Evolutionary conservation across 257 asterid species (phyloP).

Genomic region (Buddleja alternifolia): DNA sequence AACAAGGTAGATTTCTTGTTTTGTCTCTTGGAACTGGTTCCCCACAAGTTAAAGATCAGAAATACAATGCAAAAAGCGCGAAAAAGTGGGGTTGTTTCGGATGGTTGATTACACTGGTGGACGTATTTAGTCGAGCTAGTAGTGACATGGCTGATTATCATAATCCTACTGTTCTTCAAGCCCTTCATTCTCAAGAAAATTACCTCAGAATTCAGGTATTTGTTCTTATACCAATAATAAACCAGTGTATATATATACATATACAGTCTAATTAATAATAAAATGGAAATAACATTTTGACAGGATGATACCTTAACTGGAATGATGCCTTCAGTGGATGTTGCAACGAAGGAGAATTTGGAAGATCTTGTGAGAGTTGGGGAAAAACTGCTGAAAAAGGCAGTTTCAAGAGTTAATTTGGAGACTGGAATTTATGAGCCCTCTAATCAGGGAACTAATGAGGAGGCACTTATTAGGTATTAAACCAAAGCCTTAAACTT

Average conservation of each 20-base stretch:
- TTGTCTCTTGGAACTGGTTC: conserved; percentile 29
- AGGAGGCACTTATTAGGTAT: conserved; percentile 24
- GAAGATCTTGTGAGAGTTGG: conserved; percentile 20
- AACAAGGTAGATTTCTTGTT: not conserved
- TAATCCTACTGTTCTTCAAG: too few relatives aligned
- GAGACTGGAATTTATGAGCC: conserved; percentile 4
- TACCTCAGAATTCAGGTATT: conserved; percentile 32
- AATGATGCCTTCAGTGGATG: not conserved
- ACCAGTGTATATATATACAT: not conserved
- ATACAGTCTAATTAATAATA: too few relatives aligned
- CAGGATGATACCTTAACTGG: conserved; percentile 14
- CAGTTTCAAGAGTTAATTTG: conserved; percentile 1
- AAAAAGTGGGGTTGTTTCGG: conserved; percentile 23
- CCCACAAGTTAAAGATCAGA: not conserved
- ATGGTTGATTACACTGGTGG: conserved; percentile 15
- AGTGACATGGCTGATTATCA: not conserved
- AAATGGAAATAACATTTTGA: too few relatives aligned
- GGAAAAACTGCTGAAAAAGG: conserved; percentile 21
- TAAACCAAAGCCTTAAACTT: not conserved
- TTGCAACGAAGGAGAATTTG: conserved; percentile 23
- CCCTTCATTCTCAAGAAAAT: conserved; percentile 6
- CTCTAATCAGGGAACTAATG: conserved; percentile 23
- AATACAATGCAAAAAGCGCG: conserved; percentile 15
- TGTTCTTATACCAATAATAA: not conserved
- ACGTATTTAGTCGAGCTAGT: conserved; percentile 7